Evolutionary conservation across 805 yeast species (phyloP), one percentile per base, ranked within the genome.

Genomic region (Teunomyces atbi): DNA sequence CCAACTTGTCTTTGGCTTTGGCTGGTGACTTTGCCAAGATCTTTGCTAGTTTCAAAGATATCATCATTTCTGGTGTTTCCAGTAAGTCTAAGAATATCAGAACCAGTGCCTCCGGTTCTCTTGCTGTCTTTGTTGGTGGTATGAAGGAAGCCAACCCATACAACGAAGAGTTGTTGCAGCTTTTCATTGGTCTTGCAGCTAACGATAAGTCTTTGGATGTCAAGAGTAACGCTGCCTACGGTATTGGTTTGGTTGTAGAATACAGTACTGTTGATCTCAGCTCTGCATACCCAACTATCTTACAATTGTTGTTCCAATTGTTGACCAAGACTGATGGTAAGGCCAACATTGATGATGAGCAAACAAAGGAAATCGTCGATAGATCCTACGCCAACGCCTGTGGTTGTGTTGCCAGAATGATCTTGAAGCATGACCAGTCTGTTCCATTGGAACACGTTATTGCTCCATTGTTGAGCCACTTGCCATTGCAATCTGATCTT

Each of bases 401-500:
- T 66, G 99, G 99, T 37, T 94, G 98, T 78, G 96, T 91, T 47
- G 91, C 96, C 13, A 83, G 99, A 69, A 77, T 94, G 87, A 79
- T 87, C 11, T 72, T 88, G 65, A 84, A 85, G 62, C 79, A 86
- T 64, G 82, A 81, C 58, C 70, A 68, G 32, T 78, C 85, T 30
- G 82, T 91, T 55, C 97, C 97, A 49, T 68, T 89, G 54, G 70
- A 66, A 51, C 82, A 78, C 49, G 90, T 82, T 46, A 80, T 92
- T 36, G 72, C 86, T 18, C 95, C 96, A 42, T 74, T 94, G 59
- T 71, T 91, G 51, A 70, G 76, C 42, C 92, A 86, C 59, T 77
- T 94, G 61, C 99, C 99, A 43, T 78, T 94, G 61, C 80, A 83
- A 61, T 82, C 90, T 45, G 97, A 91, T 2, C 85, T 78, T 53